These are phyloP conservation scores for Pouteria campechiana DNA, from an alignment of 179 eudicot species.

Conservation along the genomic window DNA sequence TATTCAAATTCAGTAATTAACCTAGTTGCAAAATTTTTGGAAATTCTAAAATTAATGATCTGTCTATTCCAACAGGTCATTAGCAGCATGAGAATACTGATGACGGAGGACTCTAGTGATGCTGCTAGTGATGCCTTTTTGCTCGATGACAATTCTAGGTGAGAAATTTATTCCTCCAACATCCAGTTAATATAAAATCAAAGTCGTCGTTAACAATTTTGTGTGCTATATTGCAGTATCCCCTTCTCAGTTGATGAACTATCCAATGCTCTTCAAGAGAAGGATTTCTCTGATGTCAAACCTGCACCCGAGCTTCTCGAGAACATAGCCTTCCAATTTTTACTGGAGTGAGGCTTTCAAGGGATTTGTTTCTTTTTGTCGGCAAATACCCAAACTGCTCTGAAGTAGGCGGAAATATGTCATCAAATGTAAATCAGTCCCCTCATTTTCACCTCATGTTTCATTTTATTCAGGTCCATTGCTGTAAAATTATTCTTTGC, in stretches of 20 bases:
- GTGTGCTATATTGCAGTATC: constrained; percentile 38
- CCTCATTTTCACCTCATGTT: constrained; percentile 13
- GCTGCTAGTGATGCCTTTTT: constrained; percentile 63
- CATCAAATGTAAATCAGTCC: constrained; percentile 19
- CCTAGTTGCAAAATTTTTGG: too few species aligned
- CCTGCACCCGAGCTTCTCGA: constrained; percentile 59
- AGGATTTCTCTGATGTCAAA: constrained; percentile 59
- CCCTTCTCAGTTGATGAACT: constrained; percentile 86
- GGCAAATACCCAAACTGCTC: constrained; percentile 5
- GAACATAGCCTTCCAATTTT: constrained; percentile 80
- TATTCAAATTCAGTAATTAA: too few species aligned
- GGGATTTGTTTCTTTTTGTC: constrained; percentile 10
- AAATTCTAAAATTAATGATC: neutral
- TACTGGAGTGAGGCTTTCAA: constrained; percentile 57
- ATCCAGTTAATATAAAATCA: too few species aligned
- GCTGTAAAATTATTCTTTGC: constrained; percentile 12
- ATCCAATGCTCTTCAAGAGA: constrained; percentile 44
- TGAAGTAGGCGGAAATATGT: neutral
- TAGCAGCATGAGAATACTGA: constrained; percentile 70
- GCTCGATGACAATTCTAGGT: constrained; percentile 91
- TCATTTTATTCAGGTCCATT: constrained; percentile 1
- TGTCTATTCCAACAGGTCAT: constrained; percentile 42
- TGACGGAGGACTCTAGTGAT: constrained; percentile 77
- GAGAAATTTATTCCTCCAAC: too few species aligned
- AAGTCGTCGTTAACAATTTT: too few species aligned